Percentiles rank a stretch among this genome's conserved stretches.
Conservation (phyloP, 73 alveolate genomes). For the Symbiodinium natans region DNA sequence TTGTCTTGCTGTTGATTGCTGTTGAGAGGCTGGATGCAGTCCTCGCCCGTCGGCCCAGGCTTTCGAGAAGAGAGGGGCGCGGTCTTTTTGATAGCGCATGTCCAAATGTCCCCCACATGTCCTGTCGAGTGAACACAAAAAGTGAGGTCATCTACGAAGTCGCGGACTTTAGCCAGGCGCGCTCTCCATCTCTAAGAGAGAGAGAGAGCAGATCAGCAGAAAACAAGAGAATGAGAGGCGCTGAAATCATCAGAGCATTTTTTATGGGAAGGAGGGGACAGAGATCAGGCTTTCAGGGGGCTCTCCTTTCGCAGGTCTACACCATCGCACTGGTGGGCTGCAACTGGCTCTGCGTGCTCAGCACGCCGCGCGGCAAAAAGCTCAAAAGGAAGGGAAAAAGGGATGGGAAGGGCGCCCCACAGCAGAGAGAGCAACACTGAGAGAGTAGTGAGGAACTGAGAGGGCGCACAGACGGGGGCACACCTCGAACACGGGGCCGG, state of each 20-base stretch:
- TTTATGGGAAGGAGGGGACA: too few species aligned
- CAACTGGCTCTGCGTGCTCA: slow-evolving; percentile 32
- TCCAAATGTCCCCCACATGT: not conserved
- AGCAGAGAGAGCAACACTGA: not conserved
- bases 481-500: too few species aligned
- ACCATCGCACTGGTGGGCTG: slow-evolving; percentile 24
- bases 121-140: not conserved
- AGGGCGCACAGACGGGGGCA: too few species aligned
- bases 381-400: not conserved
- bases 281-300: too few species aligned
- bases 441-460: not conserved
- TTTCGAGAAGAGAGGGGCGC: not conserved
- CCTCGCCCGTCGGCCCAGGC: not conserved
- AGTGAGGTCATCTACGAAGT: not conserved
- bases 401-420: not conserved
- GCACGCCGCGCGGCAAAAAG: not conserved
- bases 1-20: too few species aligned
- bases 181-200: not conserved
- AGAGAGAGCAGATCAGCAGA: not conserved
- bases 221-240: not conserved
- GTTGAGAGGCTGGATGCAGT: not conserved
- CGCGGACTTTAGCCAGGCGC: not conserved
- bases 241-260: not conserved
- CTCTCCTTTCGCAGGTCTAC: too few species aligned
- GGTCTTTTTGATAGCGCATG: not conserved